phyloP scores from a whole-genome alignment of 2,329 filamentous ascomycete species.

The Penicillium expansum region DNA sequence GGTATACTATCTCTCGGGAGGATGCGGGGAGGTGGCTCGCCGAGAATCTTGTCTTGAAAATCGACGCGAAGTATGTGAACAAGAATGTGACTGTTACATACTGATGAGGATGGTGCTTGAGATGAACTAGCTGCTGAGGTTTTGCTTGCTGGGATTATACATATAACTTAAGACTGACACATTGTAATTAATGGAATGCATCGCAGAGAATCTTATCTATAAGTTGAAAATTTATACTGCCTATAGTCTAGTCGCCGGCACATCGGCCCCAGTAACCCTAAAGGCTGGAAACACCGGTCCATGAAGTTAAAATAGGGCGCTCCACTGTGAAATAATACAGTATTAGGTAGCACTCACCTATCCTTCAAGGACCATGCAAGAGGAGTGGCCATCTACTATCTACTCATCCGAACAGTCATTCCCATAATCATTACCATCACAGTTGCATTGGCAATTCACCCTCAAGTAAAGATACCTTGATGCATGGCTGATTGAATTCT shows the following conservation, averaged over 20 bases:
- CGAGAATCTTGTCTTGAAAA: conserved; percentile 9
- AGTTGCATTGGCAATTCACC: too few species aligned
- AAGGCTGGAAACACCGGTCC: not conserved
- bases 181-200: not conserved
- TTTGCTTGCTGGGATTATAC: not conserved
- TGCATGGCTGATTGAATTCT: too few species aligned
- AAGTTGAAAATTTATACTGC: not conserved
- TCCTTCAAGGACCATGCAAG: not conserved
- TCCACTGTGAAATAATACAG: too few species aligned
- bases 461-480: too few species aligned
- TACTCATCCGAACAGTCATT: too few species aligned
- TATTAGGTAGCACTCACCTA: not conserved
- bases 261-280: not conserved
- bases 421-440: too few species aligned
- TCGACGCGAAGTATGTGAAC: not conserved
- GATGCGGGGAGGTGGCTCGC: conserved; percentile 28
- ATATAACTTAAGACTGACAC: not conserved
- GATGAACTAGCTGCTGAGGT: not conserved
- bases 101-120: not conserved
- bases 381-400: too few species aligned
- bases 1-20: conserved; percentile 36
- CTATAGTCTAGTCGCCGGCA: not conserved
- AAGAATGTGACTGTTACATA: conserved; percentile 7
- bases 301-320: not conserved
- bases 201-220: not conserved